phyloP scores from a whole-genome alignment of 1,139 yeast species.

The Pichia sp. region DNA sequence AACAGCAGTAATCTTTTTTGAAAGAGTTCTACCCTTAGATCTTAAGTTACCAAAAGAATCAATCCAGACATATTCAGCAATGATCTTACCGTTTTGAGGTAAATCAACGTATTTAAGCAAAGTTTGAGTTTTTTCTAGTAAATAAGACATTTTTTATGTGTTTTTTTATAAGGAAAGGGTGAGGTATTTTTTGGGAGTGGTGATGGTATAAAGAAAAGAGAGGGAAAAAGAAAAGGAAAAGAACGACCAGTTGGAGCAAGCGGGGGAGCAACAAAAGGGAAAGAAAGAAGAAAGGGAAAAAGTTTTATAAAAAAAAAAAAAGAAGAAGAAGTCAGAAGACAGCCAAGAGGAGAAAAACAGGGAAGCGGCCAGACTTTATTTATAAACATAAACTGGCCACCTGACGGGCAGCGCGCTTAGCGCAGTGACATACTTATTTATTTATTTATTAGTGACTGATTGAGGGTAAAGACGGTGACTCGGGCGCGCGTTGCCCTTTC shows the following conservation, averaged over 20 bases:
- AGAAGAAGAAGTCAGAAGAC: background rate
- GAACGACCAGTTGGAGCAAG: slow-evolving; percentile 1
- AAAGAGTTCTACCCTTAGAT: slow-evolving; percentile 87
- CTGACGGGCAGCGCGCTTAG: no score
- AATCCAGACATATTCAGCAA: slow-evolving; percentile 98
- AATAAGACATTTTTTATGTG: slow-evolving; percentile 5
- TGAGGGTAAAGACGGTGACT: no score
- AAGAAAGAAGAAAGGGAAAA: background rate
- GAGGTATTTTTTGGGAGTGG: background rate
- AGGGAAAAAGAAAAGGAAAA: background rate
- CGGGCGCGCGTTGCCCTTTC: no score
- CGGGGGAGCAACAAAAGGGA: background rate
- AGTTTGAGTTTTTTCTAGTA: slow-evolving; percentile 63
- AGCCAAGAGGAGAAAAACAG: background rate
- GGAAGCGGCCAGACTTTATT: background rate
- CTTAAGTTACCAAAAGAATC: slow-evolving; percentile 90
- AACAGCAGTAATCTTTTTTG: slow-evolving; percentile 59
- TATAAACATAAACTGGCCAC: no score
- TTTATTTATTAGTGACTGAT: no score
- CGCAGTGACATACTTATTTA: no score
- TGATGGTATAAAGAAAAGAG: background rate
- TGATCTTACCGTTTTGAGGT: slow-evolving; percentile 77
- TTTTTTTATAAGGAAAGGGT: background rate
- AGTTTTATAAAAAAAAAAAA: background rate
- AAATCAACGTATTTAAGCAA: slow-evolving; percentile 77